Conservation (phyloP, 2,329 filamentous ascomycete genomes). For the Talaromyces sp. region DNA sequence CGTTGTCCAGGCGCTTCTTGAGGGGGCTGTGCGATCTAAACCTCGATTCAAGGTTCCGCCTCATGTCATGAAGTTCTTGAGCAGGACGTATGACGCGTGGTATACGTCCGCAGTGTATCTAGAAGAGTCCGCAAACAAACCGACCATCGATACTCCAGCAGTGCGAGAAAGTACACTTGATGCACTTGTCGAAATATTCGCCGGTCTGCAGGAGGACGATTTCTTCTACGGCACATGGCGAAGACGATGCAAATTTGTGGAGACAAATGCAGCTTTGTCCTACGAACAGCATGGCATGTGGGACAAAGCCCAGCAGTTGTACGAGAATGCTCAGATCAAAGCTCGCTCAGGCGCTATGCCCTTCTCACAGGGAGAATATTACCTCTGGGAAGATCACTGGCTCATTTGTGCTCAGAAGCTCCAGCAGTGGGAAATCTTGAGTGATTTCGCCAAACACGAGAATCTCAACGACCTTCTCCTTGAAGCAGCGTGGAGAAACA, state of each 20-base stretch:
- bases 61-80: slow-evolving; percentile 92
- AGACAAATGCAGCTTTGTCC: slow-evolving; percentile 93
- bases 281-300: slow-evolving; percentile 99
- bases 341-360: slow-evolving; percentile 92
- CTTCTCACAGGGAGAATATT: slow-evolving; percentile 95
- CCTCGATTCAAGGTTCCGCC: slow-evolving; percentile 90
- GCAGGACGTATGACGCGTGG: slow-evolving; percentile 93
- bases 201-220: slow-evolving; percentile 87
- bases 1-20: slow-evolving; percentile 85
- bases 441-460: slow-evolving; percentile 97
- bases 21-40: slow-evolving; percentile 76
- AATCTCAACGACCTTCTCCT: slow-evolving; percentile 95
- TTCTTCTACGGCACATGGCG: slow-evolving; percentile 98
- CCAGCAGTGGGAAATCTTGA: slow-evolving; percentile 97
- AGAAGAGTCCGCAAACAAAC: slow-evolving; percentile 80
- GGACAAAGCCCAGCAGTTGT: slow-evolving; percentile 97
- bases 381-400: slow-evolving; percentile 99
- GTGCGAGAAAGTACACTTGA: slow-evolving; percentile 93
- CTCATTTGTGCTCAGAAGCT: slow-evolving; percentile 95
- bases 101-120: slow-evolving; percentile 89
- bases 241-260: slow-evolving; percentile 88
- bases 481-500: slow-evolving; percentile 91
- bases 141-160: slow-evolving; percentile 74
- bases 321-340: slow-evolving; percentile 95
- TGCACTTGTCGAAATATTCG: slow-evolving; percentile 89